These are phyloP conservation scores for Cadophora malorum DNA, from an alignment of 2,329 filamentous ascomycete species.

Conservation along the genomic window DNA sequence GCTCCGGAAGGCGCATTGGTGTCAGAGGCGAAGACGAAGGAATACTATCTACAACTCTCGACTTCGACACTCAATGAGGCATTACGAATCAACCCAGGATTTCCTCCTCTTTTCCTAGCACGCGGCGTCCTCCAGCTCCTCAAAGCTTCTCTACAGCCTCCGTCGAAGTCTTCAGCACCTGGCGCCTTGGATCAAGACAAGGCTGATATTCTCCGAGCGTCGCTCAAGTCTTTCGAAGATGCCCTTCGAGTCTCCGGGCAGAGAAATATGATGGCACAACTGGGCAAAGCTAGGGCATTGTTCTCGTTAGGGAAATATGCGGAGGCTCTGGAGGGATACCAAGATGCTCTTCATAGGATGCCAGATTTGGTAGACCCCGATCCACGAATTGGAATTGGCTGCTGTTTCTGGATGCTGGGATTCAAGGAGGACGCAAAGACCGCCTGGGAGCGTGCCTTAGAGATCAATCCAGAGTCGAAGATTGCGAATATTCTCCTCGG, in stretches of 20 bases:
- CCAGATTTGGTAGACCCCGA: conserved; percentile 91
- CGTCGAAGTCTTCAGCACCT: conserved; percentile 68
- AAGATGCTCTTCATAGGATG: conserved; percentile 84
- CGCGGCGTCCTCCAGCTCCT: conserved; percentile 89
- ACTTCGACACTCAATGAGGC: conserved; percentile 93
- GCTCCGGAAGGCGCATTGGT: conserved; percentile 67
- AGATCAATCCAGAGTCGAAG: conserved; percentile 83
- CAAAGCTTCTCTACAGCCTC: conserved; percentile 82
- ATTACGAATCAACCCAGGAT: conserved; percentile 90
- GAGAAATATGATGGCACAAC: conserved; percentile 88
- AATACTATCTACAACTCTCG: conserved; percentile 89
- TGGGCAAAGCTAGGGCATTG: conserved; percentile 86
- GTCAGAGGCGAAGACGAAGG: conserved; percentile 86
- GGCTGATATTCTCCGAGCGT: conserved; percentile 81
- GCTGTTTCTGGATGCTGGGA: conserved; percentile 95
- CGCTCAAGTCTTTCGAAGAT: conserved; percentile 94
- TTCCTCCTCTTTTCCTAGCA: conserved; percentile 88
- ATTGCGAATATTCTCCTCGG: conserved; percentile 89
- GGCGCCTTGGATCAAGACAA: conserved; percentile 73
- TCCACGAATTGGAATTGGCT: conserved; percentile 93
- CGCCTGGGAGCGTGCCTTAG: conserved; percentile 88
- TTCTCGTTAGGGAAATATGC: conserved; percentile 87
- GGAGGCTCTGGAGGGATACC: conserved; percentile 84
- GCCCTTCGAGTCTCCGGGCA: conserved; percentile 83
- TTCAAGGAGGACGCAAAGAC: conserved; percentile 90